Percentiles rank a stretch among this genome's conserved stretches.
phyloP scores from a whole-genome alignment of 441 rosid genomes.

The Raphanus hybrid region DNA sequence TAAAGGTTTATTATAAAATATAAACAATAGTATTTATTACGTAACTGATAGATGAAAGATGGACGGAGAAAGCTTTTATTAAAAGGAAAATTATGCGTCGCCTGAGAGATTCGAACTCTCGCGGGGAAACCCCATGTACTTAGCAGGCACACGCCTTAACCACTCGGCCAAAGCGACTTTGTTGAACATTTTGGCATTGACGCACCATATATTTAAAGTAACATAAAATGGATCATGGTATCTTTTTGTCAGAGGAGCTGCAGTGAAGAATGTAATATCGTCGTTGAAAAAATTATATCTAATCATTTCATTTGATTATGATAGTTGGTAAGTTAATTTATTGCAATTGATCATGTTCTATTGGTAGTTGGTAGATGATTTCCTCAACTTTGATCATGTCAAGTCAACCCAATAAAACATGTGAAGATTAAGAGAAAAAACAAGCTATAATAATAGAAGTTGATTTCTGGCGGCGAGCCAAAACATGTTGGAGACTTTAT shows the following conservation, averaged over 20 bases:
- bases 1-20: no score
- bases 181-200: background rate
- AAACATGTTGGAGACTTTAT: background rate
- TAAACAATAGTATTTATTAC: background rate
- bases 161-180: slow-evolving; percentile 68
- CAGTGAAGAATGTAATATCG: background rate
- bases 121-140: slow-evolving; percentile 94
- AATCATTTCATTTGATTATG: background rate
- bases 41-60: background rate
- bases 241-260: background rate
- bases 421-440: background rate
- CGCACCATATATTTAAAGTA: no score
- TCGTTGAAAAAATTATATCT: background rate
- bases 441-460: background rate
- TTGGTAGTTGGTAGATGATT: background rate
- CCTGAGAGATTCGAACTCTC: slow-evolving; percentile 98
- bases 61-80: background rate
- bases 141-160: slow-evolving; percentile 99
- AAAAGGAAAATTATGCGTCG: slow-evolving; percentile 46
- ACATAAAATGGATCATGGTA: background rate
- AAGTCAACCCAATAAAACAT: slow-evolving; percentile 4
- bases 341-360: background rate
- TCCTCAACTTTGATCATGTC: slow-evolving; percentile 11
- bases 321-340: background rate
- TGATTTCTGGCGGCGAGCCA: background rate